Conservation (phyloP, 2,329 filamentous ascomycete species). For the Verticillium longisporum region DNA sequence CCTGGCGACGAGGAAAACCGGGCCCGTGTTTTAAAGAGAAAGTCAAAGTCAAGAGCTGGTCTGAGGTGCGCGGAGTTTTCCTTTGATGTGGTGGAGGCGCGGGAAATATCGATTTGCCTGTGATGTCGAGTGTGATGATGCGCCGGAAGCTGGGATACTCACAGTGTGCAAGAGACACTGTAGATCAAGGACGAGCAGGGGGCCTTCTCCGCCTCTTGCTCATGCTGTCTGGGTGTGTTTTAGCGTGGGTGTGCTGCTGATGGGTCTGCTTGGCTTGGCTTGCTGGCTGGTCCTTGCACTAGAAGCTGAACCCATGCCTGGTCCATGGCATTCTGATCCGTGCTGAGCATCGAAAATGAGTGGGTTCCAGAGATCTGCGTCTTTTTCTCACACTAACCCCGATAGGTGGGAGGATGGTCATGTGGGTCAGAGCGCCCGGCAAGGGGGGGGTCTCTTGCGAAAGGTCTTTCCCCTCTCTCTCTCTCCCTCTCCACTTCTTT, state of each 20-base stretch:
- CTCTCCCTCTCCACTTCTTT: slow-evolving; percentile 3
- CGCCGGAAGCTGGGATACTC: neutral
- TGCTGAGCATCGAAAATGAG: neutral
- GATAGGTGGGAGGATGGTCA: slow-evolving; percentile 5
- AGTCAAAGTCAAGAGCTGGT: neutral
- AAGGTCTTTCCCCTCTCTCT: no score
- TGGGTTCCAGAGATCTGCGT: slow-evolving; percentile 11
- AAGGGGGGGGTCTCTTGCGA: neutral
- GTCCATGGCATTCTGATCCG: neutral
- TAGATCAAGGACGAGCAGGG: neutral
- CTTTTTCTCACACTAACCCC: slow-evolving; percentile 9
- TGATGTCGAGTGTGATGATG: neutral
- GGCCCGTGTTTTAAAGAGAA: neutral
- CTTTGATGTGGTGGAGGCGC: neutral
- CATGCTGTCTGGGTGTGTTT: neutral
- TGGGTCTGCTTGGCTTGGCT: neutral
- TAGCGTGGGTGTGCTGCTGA: neutral
- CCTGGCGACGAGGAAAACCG: neutral
- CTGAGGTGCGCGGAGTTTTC: neutral
- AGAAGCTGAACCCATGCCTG: neutral
- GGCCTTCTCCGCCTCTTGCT: neutral
- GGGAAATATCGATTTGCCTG: neutral
- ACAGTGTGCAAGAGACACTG: neutral
- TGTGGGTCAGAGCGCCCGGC: neutral
- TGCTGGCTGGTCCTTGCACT: neutral